phyloP scores from a whole-genome alignment of 192 early-diverging fungal genomes.

The Coemansia sp. region DNA sequence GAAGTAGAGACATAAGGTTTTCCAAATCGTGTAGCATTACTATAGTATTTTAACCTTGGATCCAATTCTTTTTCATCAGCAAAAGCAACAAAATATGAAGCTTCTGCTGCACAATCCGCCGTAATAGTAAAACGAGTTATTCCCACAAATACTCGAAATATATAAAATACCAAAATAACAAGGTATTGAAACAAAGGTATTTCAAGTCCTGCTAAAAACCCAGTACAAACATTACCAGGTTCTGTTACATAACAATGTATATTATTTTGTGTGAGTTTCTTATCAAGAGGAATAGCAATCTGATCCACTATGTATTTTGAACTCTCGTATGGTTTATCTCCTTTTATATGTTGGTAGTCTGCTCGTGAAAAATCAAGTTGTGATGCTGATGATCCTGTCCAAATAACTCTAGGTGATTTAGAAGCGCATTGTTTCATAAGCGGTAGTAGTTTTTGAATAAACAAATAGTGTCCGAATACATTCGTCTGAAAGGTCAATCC shows the following conservation, averaged over 20 bases:
- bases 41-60: constrained; percentile 36
- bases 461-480: constrained; percentile 54
- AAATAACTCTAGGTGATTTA: constrained; percentile 28
- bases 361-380: constrained; percentile 18
- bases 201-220: constrained; percentile 30
- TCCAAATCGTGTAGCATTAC: constrained; percentile 22
- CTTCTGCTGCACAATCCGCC: constrained; percentile 15
- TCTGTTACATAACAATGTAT: constrained; percentile 39
- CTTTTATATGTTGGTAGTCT: constrained; percentile 51
- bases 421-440: background rate
- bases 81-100: constrained; percentile 15
- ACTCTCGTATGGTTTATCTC: constrained; percentile 49
- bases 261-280: background rate
- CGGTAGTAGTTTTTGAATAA: constrained; percentile 24
- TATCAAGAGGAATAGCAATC: constrained; percentile 31
- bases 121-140: constrained; percentile 36
- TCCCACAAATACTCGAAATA: constrained; percentile 26
- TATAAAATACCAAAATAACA: constrained; percentile 23
- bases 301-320: constrained; percentile 55
- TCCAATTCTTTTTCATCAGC: constrained; percentile 19
- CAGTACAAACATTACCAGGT: constrained; percentile 45
- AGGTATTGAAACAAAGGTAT: constrained; percentile 18
- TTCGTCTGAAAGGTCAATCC: constrained; percentile 54
- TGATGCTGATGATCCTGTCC: constrained; percentile 50
- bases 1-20: constrained; percentile 11